Evolutionary conservation across 2,329 filamentous ascomycete genomes (phyloP).

Genomic region (Calonectria multiphialidica): DNA sequence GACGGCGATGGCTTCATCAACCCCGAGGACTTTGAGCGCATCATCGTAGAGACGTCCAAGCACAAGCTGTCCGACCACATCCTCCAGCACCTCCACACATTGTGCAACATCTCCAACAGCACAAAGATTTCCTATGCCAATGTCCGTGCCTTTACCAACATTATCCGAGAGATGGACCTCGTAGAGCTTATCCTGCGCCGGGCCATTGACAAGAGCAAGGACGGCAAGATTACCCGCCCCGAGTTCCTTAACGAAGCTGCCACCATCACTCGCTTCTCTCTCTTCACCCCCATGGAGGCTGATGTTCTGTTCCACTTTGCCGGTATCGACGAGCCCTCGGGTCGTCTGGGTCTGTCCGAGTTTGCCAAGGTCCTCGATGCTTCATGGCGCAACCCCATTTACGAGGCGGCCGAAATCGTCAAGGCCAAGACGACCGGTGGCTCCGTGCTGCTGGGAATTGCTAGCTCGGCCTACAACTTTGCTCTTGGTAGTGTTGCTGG

Average conservation of each 20-base stretch:
- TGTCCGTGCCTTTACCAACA: conserved; percentile 97
- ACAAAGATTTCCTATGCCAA: conserved; percentile 98
- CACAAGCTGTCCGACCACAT: conserved; percentile 99
- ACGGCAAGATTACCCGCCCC: conserved; percentile 93
- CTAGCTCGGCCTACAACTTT: conserved; percentile 88
- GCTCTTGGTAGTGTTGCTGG: conserved; percentile 89
- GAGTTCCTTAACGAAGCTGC: conserved; percentile 97
- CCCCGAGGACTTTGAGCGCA: conserved; percentile 95
- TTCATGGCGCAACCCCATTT: conserved; percentile 80
- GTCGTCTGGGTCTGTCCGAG: conserved; percentile 83
- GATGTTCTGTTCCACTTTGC: conserved; percentile 99
- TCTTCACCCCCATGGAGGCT: conserved; percentile 98
- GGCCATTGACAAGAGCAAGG: conserved; percentile 83
- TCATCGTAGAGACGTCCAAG: conserved; percentile 90
- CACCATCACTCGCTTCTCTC: conserved; percentile 89
- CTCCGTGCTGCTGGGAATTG: conserved; percentile 68
- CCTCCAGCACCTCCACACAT: conserved; percentile 87
- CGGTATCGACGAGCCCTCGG: conserved; percentile 89
- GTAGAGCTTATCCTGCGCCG: conserved; percentile 93
- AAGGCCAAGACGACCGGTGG: conserved; percentile 46
- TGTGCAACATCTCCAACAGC: conserved; percentile 93
- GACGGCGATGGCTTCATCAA: conserved; percentile 95
- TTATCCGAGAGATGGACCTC: conserved; percentile 97
- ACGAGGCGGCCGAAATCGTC: conserved; percentile 63
- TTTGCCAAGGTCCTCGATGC: conserved; percentile 97